Percentiles rank a stretch among this genome's conserved stretches.
Conservation (phyloP, 1,139 yeast genomes). For the Magnusiomyces fungicola region DNA sequence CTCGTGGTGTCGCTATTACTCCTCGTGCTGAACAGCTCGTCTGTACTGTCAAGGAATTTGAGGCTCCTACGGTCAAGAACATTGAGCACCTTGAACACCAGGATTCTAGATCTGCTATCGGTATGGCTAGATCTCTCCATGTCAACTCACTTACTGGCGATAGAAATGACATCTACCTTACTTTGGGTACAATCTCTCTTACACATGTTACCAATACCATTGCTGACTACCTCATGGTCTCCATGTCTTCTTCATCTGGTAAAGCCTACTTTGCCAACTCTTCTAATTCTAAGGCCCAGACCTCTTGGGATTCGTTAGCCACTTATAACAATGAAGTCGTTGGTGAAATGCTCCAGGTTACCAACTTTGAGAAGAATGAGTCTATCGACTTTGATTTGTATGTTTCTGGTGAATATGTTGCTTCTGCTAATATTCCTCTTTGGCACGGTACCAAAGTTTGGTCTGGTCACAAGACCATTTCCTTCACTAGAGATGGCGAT, state of each 20-base stretch:
- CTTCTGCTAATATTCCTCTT: slow-evolving; percentile 39
- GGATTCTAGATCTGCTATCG: slow-evolving; percentile 27
- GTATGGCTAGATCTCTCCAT: slow-evolving; percentile 25
- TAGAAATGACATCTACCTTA: slow-evolving; percentile 27
- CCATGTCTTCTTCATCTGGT: slow-evolving; percentile 25
- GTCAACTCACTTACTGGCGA: slow-evolving; percentile 24
- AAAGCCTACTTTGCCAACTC: slow-evolving; percentile 44
- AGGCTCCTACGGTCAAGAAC: slow-evolving; percentile 42
- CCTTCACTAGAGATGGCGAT: slow-evolving; percentile 21
- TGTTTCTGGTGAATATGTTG: slow-evolving; percentile 55
- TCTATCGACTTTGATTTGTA: slow-evolving; percentile 51
- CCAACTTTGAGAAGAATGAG: slow-evolving; percentile 53
- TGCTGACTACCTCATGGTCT: slow-evolving; percentile 21
- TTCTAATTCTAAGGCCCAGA: slow-evolving; percentile 49
- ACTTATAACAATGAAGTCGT: slow-evolving; percentile 66
- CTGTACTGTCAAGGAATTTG: slow-evolving; percentile 68
- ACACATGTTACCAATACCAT: slow-evolving; percentile 18
- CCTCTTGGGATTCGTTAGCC: slow-evolving; percentile 69
- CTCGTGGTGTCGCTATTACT: slow-evolving; percentile 67
- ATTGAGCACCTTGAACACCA: slow-evolving; percentile 38
- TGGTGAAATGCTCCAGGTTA: slow-evolving; percentile 60
- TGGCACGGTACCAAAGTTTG: slow-evolving; percentile 27
- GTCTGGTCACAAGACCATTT: slow-evolving; percentile 23
- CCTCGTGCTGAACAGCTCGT: slow-evolving; percentile 72
- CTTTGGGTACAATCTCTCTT: slow-evolving; percentile 25